Conservation (phyloP, 2,329 filamentous ascomycete genomes). For the Neofusicoccum parvum region DNA sequence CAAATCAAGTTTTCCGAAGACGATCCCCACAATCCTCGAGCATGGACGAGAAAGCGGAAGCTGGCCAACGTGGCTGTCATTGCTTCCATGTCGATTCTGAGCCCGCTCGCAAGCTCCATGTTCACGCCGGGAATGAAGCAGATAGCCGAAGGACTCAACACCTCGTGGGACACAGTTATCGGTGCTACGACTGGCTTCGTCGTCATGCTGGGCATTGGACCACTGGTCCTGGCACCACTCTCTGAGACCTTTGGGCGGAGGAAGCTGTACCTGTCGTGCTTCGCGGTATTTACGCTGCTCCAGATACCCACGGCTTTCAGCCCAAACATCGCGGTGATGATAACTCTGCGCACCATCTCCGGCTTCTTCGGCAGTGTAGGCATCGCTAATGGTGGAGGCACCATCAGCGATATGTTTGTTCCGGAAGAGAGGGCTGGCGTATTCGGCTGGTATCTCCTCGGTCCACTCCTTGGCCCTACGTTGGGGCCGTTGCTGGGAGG, state of each 20-base stretch:
- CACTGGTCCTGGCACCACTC: constrained; percentile 49
- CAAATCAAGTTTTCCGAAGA: constrained; percentile 39
- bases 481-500: constrained; percentile 49
- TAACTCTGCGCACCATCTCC: constrained; percentile 48
- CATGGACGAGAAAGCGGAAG: constrained; percentile 49
- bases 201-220: constrained; percentile 52
- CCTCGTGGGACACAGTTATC: constrained; percentile 46
- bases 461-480: constrained; percentile 46
- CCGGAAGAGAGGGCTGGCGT: constrained; percentile 49
- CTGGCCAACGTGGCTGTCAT: constrained; percentile 54
- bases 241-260: constrained; percentile 52
- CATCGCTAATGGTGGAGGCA: constrained; percentile 55
- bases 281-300: constrained; percentile 47
- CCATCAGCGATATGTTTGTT: constrained; percentile 55
- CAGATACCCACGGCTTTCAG: constrained; percentile 52
- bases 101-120: constrained; percentile 52
- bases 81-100: constrained; percentile 53
- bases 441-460: constrained; percentile 50
- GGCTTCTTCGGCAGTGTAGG: constrained; percentile 56
- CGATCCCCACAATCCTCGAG: constrained; percentile 48
- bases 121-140: constrained; percentile 55
- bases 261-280: constrained; percentile 49
- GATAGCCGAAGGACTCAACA: constrained; percentile 51
- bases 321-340: constrained; percentile 50
- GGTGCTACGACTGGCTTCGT: constrained; percentile 55